These are phyloP conservation scores for Lophium mytilinum DNA, from an alignment of 495 filamentous ascomycete species.

Conservation along the genomic window DNA sequence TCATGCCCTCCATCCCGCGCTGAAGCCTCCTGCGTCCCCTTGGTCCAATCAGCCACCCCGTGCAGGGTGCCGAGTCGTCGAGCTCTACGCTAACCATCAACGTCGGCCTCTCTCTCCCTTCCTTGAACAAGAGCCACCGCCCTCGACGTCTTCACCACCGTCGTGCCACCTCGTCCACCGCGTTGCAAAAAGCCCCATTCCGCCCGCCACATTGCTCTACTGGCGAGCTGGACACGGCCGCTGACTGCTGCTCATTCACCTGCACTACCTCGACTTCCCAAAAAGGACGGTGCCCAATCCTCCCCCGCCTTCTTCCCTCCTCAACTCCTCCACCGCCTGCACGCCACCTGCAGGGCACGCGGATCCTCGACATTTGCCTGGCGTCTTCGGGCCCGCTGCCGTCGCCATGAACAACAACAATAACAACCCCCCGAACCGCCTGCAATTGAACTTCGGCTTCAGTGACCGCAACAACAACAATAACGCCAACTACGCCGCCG, in stretches of 20 bases:
- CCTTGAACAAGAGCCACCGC: neutral
- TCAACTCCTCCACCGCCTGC: neutral
- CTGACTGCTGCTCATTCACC: neutral
- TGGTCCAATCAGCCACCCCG: neutral
- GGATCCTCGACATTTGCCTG: neutral
- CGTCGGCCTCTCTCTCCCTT: neutral
- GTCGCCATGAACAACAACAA: slow-evolving; percentile 21
- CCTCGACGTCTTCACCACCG: neutral
- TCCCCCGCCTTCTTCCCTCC: neutral
- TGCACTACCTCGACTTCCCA: neutral
- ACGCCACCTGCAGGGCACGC: too few relatives aligned
- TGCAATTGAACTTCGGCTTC: slow-evolving; percentile 39
- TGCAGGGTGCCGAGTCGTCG: neutral
- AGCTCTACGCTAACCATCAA: neutral
- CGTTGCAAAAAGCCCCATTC: neutral
- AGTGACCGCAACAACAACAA: slow-evolving; percentile 25
- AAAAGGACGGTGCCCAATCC: neutral
- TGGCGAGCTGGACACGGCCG: neutral
- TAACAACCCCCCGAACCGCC: slow-evolving; percentile 28
- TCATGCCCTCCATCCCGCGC: too few relatives aligned
- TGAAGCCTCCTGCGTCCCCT: too few relatives aligned
- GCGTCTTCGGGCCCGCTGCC: slow-evolving; percentile 1
- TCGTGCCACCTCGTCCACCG: neutral
- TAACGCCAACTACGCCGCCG: slow-evolving; percentile 26
- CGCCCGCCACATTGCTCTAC: neutral